Evolutionary conservation across 2,329 filamentous ascomycete species (phyloP).

Genomic region (Sporothrix brasiliensis): DNA sequence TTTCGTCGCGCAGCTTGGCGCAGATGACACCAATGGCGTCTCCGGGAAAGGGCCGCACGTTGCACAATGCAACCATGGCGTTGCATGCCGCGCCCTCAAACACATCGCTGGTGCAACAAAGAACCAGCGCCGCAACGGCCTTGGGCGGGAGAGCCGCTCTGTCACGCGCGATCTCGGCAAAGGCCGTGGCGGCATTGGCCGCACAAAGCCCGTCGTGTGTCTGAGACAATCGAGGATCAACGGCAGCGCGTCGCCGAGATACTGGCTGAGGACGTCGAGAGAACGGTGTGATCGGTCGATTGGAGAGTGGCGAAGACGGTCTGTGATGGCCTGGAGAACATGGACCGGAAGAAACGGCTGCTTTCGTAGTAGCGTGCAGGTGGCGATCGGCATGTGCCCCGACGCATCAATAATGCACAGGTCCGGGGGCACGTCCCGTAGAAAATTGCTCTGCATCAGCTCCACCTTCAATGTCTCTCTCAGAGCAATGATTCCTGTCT

Average conservation of each 20-base stretch:
- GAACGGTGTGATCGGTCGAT: background rate
- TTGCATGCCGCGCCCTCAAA: background rate
- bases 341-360: background rate
- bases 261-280: background rate
- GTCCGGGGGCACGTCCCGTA: background rate
- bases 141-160: background rate
- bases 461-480: background rate
- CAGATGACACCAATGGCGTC: background rate
- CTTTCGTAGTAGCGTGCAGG: background rate
- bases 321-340: background rate
- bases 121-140: background rate
- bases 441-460: background rate
- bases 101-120: background rate
- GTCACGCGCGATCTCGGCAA: background rate
- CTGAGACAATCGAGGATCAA: background rate
- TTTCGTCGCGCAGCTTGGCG: background rate
- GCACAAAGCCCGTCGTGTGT: slow-evolving; percentile 10
- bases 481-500: background rate
- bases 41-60: background rate
- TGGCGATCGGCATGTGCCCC: background rate
- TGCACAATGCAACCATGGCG: background rate
- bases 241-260: background rate
- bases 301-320: background rate
- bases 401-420: background rate
- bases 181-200: background rate